Conservation (phyloP, 352 stramenopile genomes). For the Phytophthora pluvialis region DNA sequence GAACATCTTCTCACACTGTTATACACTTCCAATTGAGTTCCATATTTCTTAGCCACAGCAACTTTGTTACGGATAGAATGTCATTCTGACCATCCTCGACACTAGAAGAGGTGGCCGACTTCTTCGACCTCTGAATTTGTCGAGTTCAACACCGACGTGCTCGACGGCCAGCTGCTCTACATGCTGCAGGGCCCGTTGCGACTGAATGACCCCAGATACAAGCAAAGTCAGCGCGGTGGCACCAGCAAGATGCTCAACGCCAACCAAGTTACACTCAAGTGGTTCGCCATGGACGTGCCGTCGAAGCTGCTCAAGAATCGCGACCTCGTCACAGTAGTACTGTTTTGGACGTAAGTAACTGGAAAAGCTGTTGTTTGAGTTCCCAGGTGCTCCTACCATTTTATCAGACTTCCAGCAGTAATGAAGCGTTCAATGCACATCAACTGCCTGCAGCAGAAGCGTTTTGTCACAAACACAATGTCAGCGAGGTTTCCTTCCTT, state of each 20-base stretch:
- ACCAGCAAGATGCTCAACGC: constrained; percentile 44
- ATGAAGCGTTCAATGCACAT: too few species aligned
- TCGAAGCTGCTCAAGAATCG: constrained; percentile 75
- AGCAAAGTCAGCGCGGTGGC: constrained; percentile 17
- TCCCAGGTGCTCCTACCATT: constrained; percentile 66
- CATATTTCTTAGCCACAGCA: too few species aligned
- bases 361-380: constrained; percentile 42
- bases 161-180: constrained; percentile 71
- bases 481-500: too few species aligned
- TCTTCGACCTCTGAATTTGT: constrained; percentile 71
- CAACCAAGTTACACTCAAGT: constrained; percentile 78
- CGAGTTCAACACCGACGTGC: constrained; percentile 47
- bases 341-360: constrained; percentile 63
- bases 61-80: too few species aligned
- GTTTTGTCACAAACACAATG: too few species aligned
- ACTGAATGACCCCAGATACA: constrained; percentile 38
- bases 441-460: too few species aligned
- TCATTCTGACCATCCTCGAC: constrained; percentile 64
- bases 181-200: constrained; percentile 45
- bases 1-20: too few species aligned
- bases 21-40: too few species aligned
- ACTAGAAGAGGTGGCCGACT: constrained; percentile 68
- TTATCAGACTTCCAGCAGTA: constrained; percentile 36
- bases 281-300: constrained; percentile 56
- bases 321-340: constrained; percentile 73